phyloP scores from a whole-genome alignment of 1,284 basidiomycete genomes.

The Ustilago curta region DNA sequence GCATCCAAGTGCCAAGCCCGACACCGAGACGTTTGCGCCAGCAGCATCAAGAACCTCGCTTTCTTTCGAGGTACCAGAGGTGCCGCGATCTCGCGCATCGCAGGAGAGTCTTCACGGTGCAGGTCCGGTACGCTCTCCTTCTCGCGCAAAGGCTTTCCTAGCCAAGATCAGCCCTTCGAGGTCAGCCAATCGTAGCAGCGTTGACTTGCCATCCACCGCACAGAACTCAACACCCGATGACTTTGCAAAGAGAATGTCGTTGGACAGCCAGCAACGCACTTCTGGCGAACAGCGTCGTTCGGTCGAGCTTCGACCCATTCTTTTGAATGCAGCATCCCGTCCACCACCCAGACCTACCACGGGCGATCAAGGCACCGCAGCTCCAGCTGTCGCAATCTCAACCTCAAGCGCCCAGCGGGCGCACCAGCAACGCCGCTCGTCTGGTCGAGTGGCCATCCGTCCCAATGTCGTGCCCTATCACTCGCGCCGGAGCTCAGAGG shows the following conservation, averaged over 20 bases:
- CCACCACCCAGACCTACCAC: slow-evolving; percentile 10
- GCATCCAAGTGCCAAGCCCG: slow-evolving; percentile 11
- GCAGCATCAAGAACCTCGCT: slow-evolving; percentile 23
- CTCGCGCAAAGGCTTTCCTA: slow-evolving; percentile 32
- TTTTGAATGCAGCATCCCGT: slow-evolving; percentile 30
- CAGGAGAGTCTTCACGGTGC: slow-evolving; percentile 10
- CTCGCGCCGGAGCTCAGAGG: slow-evolving; percentile 35
- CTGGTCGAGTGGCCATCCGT: slow-evolving; percentile 27
- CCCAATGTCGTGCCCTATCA: slow-evolving; percentile 44
- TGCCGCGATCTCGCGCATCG: slow-evolving; percentile 15
- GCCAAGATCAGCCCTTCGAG: slow-evolving; percentile 33
- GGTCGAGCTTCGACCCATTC: slow-evolving; percentile 39
- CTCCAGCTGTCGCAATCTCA: neutral
- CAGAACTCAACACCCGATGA: slow-evolving; percentile 1
- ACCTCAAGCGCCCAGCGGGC: slow-evolving; percentile 2
- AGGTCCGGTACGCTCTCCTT: slow-evolving; percentile 23
- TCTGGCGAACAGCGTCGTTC: slow-evolving; percentile 38
- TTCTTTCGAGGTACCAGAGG: slow-evolving; percentile 34
- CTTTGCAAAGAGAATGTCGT: slow-evolving; percentile 9
- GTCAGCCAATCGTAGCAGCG: slow-evolving; percentile 29
- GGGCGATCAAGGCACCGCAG: neutral
- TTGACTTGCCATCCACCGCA: slow-evolving; percentile 15
- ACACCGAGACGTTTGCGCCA: neutral
- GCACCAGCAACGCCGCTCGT: slow-evolving; percentile 23
- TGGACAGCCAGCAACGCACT: slow-evolving; percentile 24